Evolutionary conservation across 495 filamentous ascomycete species (phyloP), one percentile per base, ranked within the genome.

Genomic region (Evernia prunastri): DNA sequence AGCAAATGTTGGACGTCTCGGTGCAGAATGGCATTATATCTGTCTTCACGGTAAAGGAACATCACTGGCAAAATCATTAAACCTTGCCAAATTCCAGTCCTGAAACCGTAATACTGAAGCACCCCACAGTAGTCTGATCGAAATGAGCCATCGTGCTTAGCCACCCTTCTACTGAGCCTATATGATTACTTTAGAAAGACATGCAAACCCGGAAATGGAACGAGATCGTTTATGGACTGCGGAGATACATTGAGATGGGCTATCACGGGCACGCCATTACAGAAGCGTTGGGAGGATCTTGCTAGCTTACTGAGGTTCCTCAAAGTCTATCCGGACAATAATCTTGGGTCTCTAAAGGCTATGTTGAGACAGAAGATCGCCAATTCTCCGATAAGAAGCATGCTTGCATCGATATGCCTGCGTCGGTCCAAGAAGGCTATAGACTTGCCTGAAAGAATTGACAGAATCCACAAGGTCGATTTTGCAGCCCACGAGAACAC

Each of bases 231-330:
- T 37, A 7, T 37, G 36, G 36, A 37, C 36, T 37, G 36, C 36
- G 36, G 36, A 37, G 36, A 37, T 37, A 37, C 39, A 42, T 42
- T 66, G 9, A 70, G 78, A 25, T 80, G 78, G 77, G 75, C 74
- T 5, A 71, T 79, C 10, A 79, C 77, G 1, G 76, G 76, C 4
- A 80, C 78, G 0, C 78, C 78, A 0, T 74, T 80, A 4, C 78
- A 78, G 47, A 80, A 79, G 47, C 66, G 68, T 2, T 69, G 79
- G 12, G 62, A 61, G 7, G 78, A 80, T 53, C 66, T 80, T 33
- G 69, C 70, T 5, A 67, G 68, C 2, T 67, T 77, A 13, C 65
- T 80, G 2, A 72, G 71, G 35, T 80, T 81, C 62, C 66, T 80
- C 27, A 68, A 61, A 29, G 72, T 65, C 12, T 68, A 70, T 54